Evolutionary conservation across 305 asterid species (phyloP).

Genomic region (Rubia balearica): DNA sequence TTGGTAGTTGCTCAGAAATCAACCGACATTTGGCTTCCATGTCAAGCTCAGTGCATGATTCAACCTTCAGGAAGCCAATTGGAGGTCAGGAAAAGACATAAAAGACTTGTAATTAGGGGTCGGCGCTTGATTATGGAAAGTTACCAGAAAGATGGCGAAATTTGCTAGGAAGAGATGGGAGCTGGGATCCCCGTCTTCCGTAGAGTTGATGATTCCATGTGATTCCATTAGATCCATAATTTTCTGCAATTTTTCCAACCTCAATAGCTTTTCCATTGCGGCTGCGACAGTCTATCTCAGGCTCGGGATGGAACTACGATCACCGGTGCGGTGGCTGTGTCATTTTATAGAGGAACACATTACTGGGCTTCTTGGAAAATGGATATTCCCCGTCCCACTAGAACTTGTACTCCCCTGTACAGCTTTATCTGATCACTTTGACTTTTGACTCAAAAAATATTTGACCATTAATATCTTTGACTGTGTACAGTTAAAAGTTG

Average conservation of each 20-base stretch:
- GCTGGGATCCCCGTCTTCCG: slow-evolving; percentile 34
- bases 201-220: slow-evolving; percentile 28
- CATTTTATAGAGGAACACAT: too few relatives aligned
- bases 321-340: too few relatives aligned
- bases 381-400: too few relatives aligned
- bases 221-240: slow-evolving; percentile 45
- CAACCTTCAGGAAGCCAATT: slow-evolving; percentile 38
- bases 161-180: slow-evolving; percentile 66
- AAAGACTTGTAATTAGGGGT: background rate
- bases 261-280: slow-evolving; percentile 64
- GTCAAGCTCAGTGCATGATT: slow-evolving; percentile 45
- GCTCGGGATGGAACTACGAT: background rate
- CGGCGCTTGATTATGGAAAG: background rate
- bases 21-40: slow-evolving; percentile 47
- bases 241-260: slow-evolving; percentile 55
- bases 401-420: too few relatives aligned
- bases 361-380: too few relatives aligned
- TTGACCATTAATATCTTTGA: too few relatives aligned
- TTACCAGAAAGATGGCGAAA: slow-evolving; percentile 53
- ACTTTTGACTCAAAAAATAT: too few relatives aligned
- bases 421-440: accelerated
- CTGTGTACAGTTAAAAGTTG: too few relatives aligned
- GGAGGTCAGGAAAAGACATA: slow-evolving; percentile 7
- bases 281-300: background rate
- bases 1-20: slow-evolving; percentile 45